Base-by-base conservation (phyloP, 768 basidiomycete genomes). In the Suillus alpinus region DNA sequence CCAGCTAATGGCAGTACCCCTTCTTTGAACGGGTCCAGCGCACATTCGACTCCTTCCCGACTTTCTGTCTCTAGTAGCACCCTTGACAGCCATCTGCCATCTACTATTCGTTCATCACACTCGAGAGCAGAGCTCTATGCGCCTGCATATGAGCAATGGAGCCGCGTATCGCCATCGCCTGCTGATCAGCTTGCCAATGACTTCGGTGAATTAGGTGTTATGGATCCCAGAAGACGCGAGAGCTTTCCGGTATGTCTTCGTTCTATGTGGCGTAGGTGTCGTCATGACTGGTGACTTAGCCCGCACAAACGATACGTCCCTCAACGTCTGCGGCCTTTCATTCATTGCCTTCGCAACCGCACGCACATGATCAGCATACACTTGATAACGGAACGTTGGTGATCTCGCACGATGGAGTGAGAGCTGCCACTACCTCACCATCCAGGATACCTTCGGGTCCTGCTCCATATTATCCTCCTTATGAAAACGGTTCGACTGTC, bases 71-170 rank as follows among this genome's bases (percentile, higher is more conserved):
- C 76, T 31, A 67, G 76, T 57, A 75, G 69, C 44, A 62, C 66
- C 73, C 76, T 16, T 75, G 76, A 62, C 69, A 85, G 88, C 67
- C 79, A 82, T 51, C 68, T 86, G 26, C 85, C 89, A 3, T 80
- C 87, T 4, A 83, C 86, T 6, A 68, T 92, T 39, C 77, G 86
- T 44, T 75, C 83, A 20, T 89, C 90, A 6, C 83, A 76, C 65
- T 87, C 89, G 23, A 75, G 83, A 50, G 84, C 83, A 10, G 87
- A 91, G 65, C 75, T 92, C 20, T 94, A 94, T 68, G 83, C 83
- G 40, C 85, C 90, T 0, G 85, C 86, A 1, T 94, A 94, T 67
- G 89, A 92, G 62, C 81, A 81, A 55, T 76, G 79, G 40, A 78
- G 73, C 63, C 72, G 73, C 34, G 60, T 68, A 26, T 69, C 80